Evolutionary conservation across 495 filamentous ascomycete species (phyloP), one percentile per base, ranked within the genome.

Genomic region (Daldinia bambusicola): DNA sequence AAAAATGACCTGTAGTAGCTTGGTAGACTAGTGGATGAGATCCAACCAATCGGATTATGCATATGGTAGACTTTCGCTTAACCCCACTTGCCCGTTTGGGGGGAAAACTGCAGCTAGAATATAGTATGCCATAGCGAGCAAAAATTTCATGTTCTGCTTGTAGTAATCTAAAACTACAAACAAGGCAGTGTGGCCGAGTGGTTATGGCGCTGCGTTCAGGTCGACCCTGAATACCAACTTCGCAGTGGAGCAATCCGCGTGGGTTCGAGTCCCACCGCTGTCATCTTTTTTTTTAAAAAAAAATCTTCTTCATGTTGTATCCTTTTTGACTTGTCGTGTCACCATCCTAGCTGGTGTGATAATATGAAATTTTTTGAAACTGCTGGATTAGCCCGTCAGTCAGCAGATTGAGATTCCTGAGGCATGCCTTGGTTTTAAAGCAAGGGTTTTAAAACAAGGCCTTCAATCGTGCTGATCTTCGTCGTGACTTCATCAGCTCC

Each of bases 261-360:
- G 77, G 78, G 78, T 80, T 80, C 78, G 78, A 80, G 75, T 80
- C 78, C 78, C 78, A 80, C 78, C 73, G 69, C 70, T 62, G 71
- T 78, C 76, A 76, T 43, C 48, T 30, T 60, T 20, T 41, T 52
- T 59, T 64, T 66, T 59, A 1, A 3, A 26, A 1, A 3, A 26
- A 26, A 26, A 26, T 26, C 3, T 26, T 3, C 26, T 3, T 26
- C 26, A 3, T 26, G 3, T 26, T 13, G 26, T n/a, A 37, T 37
- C 30, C 0, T 52, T 52, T 52, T 32, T 51, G 48, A 26, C 18
- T 6, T 16, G 12, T 31, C 50, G n/a, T 13, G 20, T 18, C n/a
- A 7, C 50, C 18, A 16, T 16, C 18, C 16, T 48, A 5, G 6
- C 34, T 36, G 26, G 26, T 36, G 40, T 12, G 4, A 5, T 43